These are phyloP conservation scores for Prunus davidiana DNA, from an alignment of 306 rosid genomes.

Conservation along the genomic window DNA sequence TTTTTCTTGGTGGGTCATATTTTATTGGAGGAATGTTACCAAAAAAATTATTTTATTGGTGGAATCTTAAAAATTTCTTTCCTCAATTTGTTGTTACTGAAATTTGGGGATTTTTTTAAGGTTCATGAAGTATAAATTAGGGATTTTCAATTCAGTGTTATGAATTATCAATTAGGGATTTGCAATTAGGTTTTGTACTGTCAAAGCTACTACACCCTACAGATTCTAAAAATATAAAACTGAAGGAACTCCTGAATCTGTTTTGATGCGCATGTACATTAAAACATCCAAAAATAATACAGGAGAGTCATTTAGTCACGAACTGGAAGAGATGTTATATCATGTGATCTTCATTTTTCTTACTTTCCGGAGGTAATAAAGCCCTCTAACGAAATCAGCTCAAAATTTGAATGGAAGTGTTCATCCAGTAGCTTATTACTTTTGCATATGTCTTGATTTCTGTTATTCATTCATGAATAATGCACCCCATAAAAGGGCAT, in stretches of 20 bases:
- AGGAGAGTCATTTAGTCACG: neutral
- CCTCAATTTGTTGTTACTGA: too few species aligned
- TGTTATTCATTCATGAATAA: neutral
- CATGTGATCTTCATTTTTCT: neutral
- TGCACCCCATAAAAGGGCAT: neutral
- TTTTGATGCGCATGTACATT: neutral
- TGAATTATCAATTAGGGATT: too few species aligned
- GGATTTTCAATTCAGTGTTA: too few species aligned
- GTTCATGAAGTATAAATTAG: too few species aligned
- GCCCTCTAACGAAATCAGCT: neutral
- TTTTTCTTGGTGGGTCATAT: too few species aligned
- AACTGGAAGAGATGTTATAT: neutral
- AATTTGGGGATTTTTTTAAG: too few species aligned
- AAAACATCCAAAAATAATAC: neutral
- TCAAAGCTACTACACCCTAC: neutral
- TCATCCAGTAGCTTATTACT: neutral
- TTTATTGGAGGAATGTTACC: too few species aligned
- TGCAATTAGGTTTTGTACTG: too few species aligned
- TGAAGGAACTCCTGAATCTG: neutral
- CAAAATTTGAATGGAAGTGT: neutral
- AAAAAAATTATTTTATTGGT: too few species aligned
- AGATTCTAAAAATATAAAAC: neutral
- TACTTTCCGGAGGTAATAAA: neutral
- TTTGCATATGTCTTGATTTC: neutral
- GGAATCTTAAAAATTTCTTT: too few species aligned